Base-by-base conservation (phyloP, 2,329 filamentous ascomycete genomes). In the Colletotrichum sp. region DNA sequence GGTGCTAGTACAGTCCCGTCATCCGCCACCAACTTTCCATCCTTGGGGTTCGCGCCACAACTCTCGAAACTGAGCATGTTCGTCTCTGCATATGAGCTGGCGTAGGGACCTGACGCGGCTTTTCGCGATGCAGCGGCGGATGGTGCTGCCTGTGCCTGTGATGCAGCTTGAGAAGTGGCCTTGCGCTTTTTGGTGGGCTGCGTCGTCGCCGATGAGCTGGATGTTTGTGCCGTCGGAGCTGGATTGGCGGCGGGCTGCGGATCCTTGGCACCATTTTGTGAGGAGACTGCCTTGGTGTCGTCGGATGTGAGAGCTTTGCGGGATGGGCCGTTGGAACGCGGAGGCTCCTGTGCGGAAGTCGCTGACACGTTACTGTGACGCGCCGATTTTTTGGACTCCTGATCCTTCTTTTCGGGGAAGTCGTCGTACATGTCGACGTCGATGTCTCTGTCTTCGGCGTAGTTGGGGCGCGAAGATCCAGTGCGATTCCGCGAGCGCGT, bases 401-500 rank as follows among this genome's bases (percentile, higher is more conserved):
- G 87, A 19, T 91, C 89, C 79, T 91, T 89, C 81, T 89, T 88
- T 79, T 90, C 86, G 69, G 87, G 83, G 82, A 89, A 87, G 83
- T 90, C 91, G 81, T 98, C 96, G 83, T 96, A 95, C 83, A 90
- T 86, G 75, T 98, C 97, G 85, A 95, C 92, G 81, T 98, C 96
- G 79, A 96, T 89, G 84, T 98, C 96, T 86, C 91, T 94, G 85
- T 96, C 95, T 86, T 99, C 97, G 67, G 97, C 96, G 85, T 99
- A 99, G 86, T 99, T 99, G 79, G 94, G 93, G 79, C 97, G 94
- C 80, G 94, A 90, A 79, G 91, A 92, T 81, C 94, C 94, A 74
- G 91, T 93, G 82, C 96, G 94, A 85, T 98, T 98, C 84, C 97
- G 94, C 80, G 96, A 98, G 81, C 96, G 94, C 83, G 97, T 99